phyloP scores from a whole-genome alignment of 2,329 filamentous ascomycete species.

The Cladophialophora immunda region DNA sequence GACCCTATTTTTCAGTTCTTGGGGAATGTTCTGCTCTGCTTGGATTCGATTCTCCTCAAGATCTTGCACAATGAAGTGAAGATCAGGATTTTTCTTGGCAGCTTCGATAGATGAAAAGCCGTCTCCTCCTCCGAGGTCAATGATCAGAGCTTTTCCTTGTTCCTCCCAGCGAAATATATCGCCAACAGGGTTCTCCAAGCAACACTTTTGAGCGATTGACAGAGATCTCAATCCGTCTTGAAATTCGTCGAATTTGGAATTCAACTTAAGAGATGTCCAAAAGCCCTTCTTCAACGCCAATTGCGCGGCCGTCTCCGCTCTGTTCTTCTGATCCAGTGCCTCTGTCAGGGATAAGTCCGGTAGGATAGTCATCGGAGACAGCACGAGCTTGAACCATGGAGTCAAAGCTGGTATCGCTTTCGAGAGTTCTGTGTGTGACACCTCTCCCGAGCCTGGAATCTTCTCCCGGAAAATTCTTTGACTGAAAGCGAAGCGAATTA shows the following conservation, averaged over 20 bases:
- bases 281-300: not conserved
- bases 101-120: not conserved
- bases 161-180: slow-evolving; percentile 4
- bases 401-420: not conserved
- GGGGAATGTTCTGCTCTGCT: slow-evolving; percentile 20
- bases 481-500: slow-evolving; percentile 1
- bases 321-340: not conserved
- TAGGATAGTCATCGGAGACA: not conserved
- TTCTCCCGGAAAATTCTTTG: slow-evolving; percentile 5
- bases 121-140: slow-evolving; percentile 8
- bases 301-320: not conserved
- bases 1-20: slow-evolving; percentile 19
- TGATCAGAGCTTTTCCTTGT: not conserved
- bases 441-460: not conserved
- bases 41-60: slow-evolving; percentile 19
- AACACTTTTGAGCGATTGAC: not conserved
- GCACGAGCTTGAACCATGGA: not conserved
- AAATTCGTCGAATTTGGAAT: not conserved
- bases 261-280: not conserved
- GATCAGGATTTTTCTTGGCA: slow-evolving; percentile 3
- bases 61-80: slow-evolving; percentile 30
- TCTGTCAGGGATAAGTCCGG: not conserved
- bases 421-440: not conserved
- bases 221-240: slow-evolving; percentile 7
- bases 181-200: not conserved